phyloP scores from a whole-genome alignment of 2,329 filamentous ascomycete species.

The Knoxdaviesia proteae region DNA sequence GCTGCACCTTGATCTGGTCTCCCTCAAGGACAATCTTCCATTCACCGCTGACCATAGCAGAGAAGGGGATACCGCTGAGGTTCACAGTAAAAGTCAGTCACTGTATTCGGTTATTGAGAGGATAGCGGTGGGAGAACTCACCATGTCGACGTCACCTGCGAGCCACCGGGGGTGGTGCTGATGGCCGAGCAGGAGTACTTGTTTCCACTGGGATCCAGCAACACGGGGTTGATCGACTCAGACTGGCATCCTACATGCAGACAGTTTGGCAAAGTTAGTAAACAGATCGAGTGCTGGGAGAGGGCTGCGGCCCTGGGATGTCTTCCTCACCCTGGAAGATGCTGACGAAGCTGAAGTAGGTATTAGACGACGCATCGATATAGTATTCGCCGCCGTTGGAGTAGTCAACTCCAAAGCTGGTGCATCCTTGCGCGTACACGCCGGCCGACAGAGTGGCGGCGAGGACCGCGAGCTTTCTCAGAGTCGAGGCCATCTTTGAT shows the following conservation, averaged over 20 bases:
- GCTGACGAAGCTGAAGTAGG: constrained; percentile 17
- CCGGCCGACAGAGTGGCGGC: constrained; percentile 7
- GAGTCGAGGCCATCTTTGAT: too few species aligned
- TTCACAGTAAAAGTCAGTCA: neutral
- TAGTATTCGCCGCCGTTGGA: constrained; percentile 17
- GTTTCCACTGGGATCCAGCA: constrained; percentile 12
- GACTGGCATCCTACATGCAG: constrained; percentile 11
- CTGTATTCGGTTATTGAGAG: neutral
- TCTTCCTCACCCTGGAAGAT: constrained; percentile 14
- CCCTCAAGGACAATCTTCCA: constrained; percentile 18
- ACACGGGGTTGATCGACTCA: constrained; percentile 14
- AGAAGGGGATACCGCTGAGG: constrained; percentile 14
- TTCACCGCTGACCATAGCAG: constrained; percentile 14
- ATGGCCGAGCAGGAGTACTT: constrained; percentile 16
- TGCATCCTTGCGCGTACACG: constrained; percentile 10
- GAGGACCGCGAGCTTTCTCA: constrained; percentile 1
- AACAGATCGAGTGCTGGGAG: neutral
- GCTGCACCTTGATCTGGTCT: constrained; percentile 14
- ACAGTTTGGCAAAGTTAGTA: neutral
- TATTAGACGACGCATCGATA: constrained; percentile 15
- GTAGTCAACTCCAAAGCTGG: constrained; percentile 17
- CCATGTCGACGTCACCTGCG: constrained; percentile 17
- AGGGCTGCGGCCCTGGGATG: neutral
- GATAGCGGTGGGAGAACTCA: constrained; percentile 7
- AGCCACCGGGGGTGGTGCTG: constrained; percentile 13